Evolutionary conservation across 768 basidiomycete species (phyloP).

Genomic region (Boletus coccyginus): DNA sequence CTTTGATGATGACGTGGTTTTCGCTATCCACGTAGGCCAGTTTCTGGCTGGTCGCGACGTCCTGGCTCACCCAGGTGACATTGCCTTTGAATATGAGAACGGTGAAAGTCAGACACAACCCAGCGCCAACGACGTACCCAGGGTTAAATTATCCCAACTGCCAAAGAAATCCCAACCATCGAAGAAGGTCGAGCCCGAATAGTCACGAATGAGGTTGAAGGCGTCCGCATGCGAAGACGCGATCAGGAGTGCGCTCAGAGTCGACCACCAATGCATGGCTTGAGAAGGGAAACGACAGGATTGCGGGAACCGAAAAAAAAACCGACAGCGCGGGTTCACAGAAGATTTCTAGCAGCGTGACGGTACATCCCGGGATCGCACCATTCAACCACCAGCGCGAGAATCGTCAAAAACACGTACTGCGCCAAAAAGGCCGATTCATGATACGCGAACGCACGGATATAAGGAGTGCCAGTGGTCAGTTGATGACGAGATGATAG

Average conservation of each 20-base stretch:
- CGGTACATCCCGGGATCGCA: neutral
- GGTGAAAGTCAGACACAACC: neutral
- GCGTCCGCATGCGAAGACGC: slow-evolving; percentile 5
- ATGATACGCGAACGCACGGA: neutral
- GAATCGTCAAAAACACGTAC: neutral
- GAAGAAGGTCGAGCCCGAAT: slow-evolving; percentile 52
- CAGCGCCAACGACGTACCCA: slow-evolving; percentile 31
- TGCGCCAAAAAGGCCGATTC: neutral
- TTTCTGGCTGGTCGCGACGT: slow-evolving; percentile 43
- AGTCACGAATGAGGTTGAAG: slow-evolving; percentile 42
- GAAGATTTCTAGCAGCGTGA: slow-evolving; percentile 3
- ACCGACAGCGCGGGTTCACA: neutral
- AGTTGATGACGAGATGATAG: no score
- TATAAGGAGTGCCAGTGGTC: no score
- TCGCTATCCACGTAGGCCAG: slow-evolving; percentile 59
- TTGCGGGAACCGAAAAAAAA: neutral
- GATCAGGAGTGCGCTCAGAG: neutral
- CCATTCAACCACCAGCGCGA: neutral
- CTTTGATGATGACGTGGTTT: slow-evolving; percentile 68
- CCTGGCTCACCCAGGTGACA: slow-evolving; percentile 54
- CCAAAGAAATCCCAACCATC: slow-evolving; percentile 55
- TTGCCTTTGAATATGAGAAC: slow-evolving; percentile 43
- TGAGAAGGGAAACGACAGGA: neutral
- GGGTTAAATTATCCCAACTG: slow-evolving; percentile 44
- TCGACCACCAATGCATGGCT: slow-evolving; percentile 13